Evolutionary conservation across 1,284 basidiomycete genomes (phyloP), one percentile per base, ranked within the genome.

Genomic region (Sanghuangporus weigelae): DNA sequence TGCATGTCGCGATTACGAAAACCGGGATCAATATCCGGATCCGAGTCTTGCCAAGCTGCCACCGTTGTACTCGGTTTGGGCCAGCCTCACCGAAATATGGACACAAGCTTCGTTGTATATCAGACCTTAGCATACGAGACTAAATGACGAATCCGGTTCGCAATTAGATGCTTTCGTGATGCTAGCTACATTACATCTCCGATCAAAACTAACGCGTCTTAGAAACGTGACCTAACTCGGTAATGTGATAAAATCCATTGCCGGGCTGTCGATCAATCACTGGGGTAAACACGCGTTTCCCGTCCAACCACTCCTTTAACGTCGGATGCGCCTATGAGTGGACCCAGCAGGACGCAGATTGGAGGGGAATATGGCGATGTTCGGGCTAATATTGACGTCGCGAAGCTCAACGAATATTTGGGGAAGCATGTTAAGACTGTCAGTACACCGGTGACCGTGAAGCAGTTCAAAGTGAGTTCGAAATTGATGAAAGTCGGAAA

Each of bases 381-480:
- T n/a, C 82, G 92, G 55, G 84, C 92, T 3, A 79, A 76, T 60
- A 87, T 95, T 68, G 84, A 93, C 68, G 73, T 89, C 38, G 78
- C 77, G 39, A 83, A 76, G 60, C 80, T 96, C 63, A 88, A 90
- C 66, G 73, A 73, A 12, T 97, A 93, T 73, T 82, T 97, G 63
- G 70, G 76, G 59, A 73, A 77, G 64, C 75, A 84, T 68, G 84
- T 92, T 1, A 73, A 79, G 7, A 78, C 75, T 0, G 83, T 96
- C 65, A 76, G 76, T 38, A 75, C 84, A 1, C 93, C 94, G 0
- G 84, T 96, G 7, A 77, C 80, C 21, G 85, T 96, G 35, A 92
- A 96, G 78, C 96, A 98, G 75, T 98, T 98, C 79, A 92, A 92
- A 75, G 92, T 92, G 73, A 63, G 85, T 79, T 49, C 40, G 49